phyloP scores from a whole-genome alignment of 1,139 yeast species.

The Suhomyces chickasaworum region DNA sequence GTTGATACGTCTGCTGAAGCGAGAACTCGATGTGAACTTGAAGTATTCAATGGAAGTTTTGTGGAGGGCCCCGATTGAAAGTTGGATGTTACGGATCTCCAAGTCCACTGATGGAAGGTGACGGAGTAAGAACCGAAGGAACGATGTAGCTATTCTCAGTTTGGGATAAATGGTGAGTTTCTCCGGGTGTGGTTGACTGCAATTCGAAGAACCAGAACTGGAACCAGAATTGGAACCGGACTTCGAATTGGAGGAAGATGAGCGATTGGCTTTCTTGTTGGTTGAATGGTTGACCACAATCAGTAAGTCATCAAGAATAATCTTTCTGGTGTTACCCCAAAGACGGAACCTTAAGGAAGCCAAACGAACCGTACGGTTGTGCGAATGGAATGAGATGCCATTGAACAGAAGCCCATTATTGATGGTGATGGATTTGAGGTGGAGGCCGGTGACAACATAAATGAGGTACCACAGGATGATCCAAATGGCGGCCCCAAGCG shows the following conservation, averaged over 20 bases:
- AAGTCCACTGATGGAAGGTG: slow-evolving; percentile 31
- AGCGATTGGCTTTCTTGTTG: neutral
- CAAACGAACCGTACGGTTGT: slow-evolving; percentile 19
- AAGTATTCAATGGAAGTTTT: slow-evolving; percentile 26
- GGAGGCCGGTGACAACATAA: slow-evolving; percentile 36
- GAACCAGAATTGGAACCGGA: neutral
- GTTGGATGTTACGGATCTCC: slow-evolving; percentile 28
- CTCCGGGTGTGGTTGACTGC: neutral
- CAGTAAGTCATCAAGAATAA: slow-evolving; percentile 24
- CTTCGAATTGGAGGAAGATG: neutral
- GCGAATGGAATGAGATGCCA: slow-evolving; percentile 26
- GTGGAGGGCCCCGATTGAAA: slow-evolving; percentile 15
- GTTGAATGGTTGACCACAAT: neutral
- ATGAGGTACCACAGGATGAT: slow-evolving; percentile 30
- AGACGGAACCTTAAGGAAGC: slow-evolving; percentile 36
- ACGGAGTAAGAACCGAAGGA: slow-evolving; percentile 21
- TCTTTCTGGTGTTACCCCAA: slow-evolving; percentile 43
- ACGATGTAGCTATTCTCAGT: slow-evolving; percentile 6
- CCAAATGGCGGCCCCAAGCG: slow-evolving; percentile 23
- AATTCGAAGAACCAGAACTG: neutral
- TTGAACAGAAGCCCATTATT: slow-evolving; percentile 47
- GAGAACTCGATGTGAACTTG: slow-evolving; percentile 24
- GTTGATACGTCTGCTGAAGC: slow-evolving; percentile 23
- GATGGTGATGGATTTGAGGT: slow-evolving; percentile 34
- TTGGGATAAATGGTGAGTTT: neutral